A percentile compares a stretch with the other conserved stretches of the same genome.
phyloP scores from a whole-genome alignment of 23 red algal species.

The Gracilaria domingensis region DNA sequence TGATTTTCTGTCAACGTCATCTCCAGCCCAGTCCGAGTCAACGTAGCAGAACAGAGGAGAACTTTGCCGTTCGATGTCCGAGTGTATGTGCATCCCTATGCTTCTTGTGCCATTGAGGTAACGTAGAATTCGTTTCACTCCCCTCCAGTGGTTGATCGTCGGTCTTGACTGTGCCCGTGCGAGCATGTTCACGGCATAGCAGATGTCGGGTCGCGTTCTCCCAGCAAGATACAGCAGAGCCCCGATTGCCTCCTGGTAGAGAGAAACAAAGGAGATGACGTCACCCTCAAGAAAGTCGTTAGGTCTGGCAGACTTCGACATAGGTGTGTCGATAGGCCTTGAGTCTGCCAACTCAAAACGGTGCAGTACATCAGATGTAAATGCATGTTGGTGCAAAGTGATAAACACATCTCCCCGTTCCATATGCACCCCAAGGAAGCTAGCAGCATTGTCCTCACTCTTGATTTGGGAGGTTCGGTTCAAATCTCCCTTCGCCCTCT shows the following conservation, averaged over 20 bases:
- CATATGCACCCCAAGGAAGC: background rate
- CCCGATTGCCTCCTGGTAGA: constrained; percentile 37
- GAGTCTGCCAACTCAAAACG: constrained; percentile 10
- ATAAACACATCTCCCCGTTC: background rate
- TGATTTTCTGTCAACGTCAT: constrained; percentile 10
- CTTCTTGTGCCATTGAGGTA: constrained; percentile 43
- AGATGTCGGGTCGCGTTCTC: constrained; percentile 38
- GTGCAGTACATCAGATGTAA: background rate
- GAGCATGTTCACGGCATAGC: constrained; percentile 30
- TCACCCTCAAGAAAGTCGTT: background rate
- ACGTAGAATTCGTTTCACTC: constrained; percentile 22
- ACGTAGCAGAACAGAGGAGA: background rate
- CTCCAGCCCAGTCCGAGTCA: constrained; percentile 58
- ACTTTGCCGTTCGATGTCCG: background rate
- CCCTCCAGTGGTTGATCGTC: constrained; percentile 19
- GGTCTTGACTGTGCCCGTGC: background rate
- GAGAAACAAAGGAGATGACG: background rate
- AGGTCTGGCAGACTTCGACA: background rate
- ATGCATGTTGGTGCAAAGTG: background rate
- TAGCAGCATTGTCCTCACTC: background rate
- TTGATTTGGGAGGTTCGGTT: background rate
- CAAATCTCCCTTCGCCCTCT: background rate
- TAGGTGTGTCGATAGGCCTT: constrained; percentile 1
- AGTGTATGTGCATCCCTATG: background rate
- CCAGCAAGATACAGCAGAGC: constrained; percentile 43